Evolutionary conservation across 768 basidiomycete species (phyloP).

Genomic region (Mrakia blollopis): DNA sequence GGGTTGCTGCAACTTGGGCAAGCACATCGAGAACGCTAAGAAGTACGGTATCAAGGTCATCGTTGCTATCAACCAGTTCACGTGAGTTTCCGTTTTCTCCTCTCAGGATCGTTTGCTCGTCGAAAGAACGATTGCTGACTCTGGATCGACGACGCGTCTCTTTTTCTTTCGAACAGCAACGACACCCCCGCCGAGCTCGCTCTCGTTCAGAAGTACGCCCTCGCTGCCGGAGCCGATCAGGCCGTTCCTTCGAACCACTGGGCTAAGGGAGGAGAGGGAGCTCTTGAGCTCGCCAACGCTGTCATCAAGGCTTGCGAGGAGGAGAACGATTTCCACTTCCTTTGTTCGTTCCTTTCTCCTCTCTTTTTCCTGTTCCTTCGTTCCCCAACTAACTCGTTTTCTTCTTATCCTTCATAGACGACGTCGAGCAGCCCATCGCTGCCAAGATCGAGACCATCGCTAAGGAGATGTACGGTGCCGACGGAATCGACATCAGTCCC

Average conservation of each 20-base stretch:
- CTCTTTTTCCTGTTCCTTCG: too few relatives aligned
- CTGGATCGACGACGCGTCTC: not conserved
- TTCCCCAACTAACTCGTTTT: too few relatives aligned
- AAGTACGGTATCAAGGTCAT: conserved; percentile 97
- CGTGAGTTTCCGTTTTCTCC: conserved; percentile 54
- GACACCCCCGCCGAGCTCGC: conserved; percentile 86
- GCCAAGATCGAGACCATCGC: conserved; percentile 79
- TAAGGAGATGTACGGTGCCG: conserved; percentile 66
- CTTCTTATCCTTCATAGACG: conserved; percentile 46
- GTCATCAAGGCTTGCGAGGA: conserved; percentile 75
- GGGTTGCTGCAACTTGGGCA: conserved; percentile 86
- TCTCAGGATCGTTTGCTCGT: too few relatives aligned
- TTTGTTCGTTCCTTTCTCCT: conserved; percentile 47
- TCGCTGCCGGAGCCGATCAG: conserved; percentile 83
- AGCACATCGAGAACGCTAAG: conserved; percentile 88
- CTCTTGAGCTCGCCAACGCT: conserved; percentile 84
- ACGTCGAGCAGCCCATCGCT: conserved; percentile 72
- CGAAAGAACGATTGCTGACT: not conserved
- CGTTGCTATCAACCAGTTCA: conserved; percentile 90
- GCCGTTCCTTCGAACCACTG: conserved; percentile 96
- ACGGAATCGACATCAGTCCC: conserved; percentile 80
- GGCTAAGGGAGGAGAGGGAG: conserved; percentile 91
- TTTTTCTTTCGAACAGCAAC: conserved; percentile 51
- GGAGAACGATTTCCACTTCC: conserved; percentile 69
- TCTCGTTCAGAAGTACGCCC: conserved; percentile 71